These are phyloP conservation scores for Coniochaeta sp. DNA, from an alignment of 2,329 filamentous ascomycete genomes.

Conservation along the genomic window DNA sequence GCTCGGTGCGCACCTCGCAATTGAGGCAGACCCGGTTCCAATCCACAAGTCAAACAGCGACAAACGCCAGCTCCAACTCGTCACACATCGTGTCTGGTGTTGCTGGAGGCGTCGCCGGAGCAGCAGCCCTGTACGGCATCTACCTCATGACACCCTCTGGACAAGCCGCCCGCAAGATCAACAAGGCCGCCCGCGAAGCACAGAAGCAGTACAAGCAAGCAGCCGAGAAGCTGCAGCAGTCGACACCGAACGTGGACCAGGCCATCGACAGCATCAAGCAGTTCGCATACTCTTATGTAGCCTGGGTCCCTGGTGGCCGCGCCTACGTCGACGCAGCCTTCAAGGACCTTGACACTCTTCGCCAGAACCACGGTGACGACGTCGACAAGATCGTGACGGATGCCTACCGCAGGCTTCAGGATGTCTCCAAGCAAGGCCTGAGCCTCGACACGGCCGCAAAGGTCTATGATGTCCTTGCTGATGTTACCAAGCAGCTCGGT, in stretches of 20 bases:
- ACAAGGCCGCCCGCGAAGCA: constrained; percentile 43
- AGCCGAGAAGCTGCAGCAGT: constrained; percentile 51
- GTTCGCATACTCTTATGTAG: constrained; percentile 60
- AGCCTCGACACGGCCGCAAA: constrained; percentile 54
- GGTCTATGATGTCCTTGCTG: constrained; percentile 55
- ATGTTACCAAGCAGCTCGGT: constrained; percentile 51
- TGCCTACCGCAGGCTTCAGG: constrained; percentile 59
- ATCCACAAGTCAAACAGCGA: constrained; percentile 20
- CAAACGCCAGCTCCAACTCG: constrained; percentile 10
- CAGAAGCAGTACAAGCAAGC: constrained; percentile 53
- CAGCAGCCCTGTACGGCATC: constrained; percentile 31
- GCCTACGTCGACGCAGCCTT: constrained; percentile 63
- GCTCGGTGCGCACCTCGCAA: constrained; percentile 16
- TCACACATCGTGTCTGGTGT: constrained; percentile 32
- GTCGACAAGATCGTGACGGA: constrained; percentile 61
- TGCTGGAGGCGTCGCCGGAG: constrained; percentile 35
- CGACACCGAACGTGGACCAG: constrained; percentile 58
- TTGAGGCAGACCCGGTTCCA: constrained; percentile 30
- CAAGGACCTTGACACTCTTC: constrained; percentile 61
- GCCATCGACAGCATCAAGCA: constrained; percentile 58
- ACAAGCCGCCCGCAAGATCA: constrained; percentile 30
- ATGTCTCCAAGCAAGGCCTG: constrained; percentile 49
- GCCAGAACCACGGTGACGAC: constrained; percentile 59
- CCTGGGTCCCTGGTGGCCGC: constrained; percentile 63
- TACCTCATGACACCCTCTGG: constrained; percentile 38